Evolutionary conservation across 1,139 yeast genomes (phyloP).

Genomic region (Hansenula lynferdii): DNA sequence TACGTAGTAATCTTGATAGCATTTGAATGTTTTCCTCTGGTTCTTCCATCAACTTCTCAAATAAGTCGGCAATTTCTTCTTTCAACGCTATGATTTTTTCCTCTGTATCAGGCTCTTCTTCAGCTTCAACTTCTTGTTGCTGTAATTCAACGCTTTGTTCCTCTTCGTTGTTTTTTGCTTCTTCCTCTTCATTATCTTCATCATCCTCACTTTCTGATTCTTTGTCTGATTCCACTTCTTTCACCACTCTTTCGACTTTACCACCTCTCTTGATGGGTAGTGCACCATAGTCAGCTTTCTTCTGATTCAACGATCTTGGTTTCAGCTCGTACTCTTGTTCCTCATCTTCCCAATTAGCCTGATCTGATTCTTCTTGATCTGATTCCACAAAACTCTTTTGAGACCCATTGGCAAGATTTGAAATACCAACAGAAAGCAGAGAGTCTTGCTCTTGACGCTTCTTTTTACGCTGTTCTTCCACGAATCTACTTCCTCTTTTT

Average conservation of each 20-base stretch:
- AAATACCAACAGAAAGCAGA: conserved; percentile 39
- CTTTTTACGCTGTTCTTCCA: conserved; percentile 35
- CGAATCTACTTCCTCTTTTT: conserved; percentile 37
- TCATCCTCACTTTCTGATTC: conserved; percentile 24
- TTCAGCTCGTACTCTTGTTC: conserved; percentile 66
- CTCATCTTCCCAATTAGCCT: conserved; percentile 44
- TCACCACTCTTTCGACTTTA: conserved; percentile 54
- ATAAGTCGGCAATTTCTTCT: conserved; percentile 80
- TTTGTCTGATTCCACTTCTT: conserved; percentile 23
- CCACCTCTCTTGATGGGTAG: conserved; percentile 82
- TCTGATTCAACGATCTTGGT: conserved; percentile 45
- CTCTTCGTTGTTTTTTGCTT: conserved; percentile 22
- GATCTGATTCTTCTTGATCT: conserved; percentile 13
- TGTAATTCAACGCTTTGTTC: no score
- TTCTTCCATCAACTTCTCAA: conserved; percentile 74
- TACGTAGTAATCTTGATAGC: conserved; percentile 64
- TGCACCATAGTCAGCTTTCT: conserved; percentile 53
- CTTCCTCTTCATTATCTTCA: conserved; percentile 25
- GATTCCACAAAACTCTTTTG: conserved; percentile 20
- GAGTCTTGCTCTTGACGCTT: conserved; percentile 51
- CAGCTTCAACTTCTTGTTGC: conserved; percentile 31
- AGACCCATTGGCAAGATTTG: conserved; percentile 28
- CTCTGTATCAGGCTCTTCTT: conserved; percentile 48
- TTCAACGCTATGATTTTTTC: conserved; percentile 58
- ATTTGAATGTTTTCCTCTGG: conserved; percentile 81